A percentile compares a stretch with the other conserved stretches of the same genome.
phyloP scores from a whole-genome alignment of 2,329 filamentous ascomycete genomes.

The Rhinocladiella mackenziei region DNA sequence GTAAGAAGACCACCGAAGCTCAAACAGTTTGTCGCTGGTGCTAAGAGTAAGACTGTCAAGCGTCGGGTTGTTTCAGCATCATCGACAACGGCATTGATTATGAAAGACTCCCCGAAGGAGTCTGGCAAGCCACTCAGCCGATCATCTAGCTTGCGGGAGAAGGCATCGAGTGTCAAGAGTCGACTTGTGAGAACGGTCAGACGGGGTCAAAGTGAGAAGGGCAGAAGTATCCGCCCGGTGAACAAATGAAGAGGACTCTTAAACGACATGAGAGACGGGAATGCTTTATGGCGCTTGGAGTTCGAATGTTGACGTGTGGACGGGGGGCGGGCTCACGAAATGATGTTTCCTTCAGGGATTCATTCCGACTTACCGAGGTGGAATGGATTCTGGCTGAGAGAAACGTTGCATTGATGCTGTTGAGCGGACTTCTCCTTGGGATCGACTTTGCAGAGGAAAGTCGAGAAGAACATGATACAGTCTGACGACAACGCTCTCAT shows the following conservation, averaged over 20 bases:
- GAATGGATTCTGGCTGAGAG: background rate
- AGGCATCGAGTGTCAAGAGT: conserved; percentile 25
- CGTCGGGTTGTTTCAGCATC: conserved; percentile 20
- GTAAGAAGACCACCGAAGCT: conserved; percentile 22
- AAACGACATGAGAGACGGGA: conserved; percentile 1
- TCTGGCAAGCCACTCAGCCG: conserved; percentile 7
- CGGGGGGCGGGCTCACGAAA: too few species aligned
- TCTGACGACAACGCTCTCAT: too few species aligned
- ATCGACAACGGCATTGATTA: conserved; percentile 21
- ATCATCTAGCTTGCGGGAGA: conserved; percentile 23
- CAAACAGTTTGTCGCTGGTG: conserved; percentile 16
- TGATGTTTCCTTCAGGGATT: background rate
- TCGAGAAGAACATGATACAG: too few species aligned
- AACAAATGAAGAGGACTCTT: conserved; percentile 7
- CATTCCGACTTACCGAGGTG: too few species aligned
- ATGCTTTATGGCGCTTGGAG: conserved; percentile 6
- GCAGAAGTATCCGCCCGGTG: conserved; percentile 17
- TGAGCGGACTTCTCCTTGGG: background rate
- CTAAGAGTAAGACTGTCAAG: conserved; percentile 17
- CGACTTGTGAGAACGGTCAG: conserved; percentile 24
- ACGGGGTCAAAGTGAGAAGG: conserved; percentile 16
- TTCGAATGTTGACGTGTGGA: too few species aligned
- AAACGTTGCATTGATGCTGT: background rate
- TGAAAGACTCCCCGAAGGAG: conserved; percentile 10
- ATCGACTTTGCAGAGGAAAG: too few species aligned